Evolutionary conservation across 2,329 filamentous ascomycete species (phyloP).

Genomic region (Blastomyces emzantsi): DNA sequence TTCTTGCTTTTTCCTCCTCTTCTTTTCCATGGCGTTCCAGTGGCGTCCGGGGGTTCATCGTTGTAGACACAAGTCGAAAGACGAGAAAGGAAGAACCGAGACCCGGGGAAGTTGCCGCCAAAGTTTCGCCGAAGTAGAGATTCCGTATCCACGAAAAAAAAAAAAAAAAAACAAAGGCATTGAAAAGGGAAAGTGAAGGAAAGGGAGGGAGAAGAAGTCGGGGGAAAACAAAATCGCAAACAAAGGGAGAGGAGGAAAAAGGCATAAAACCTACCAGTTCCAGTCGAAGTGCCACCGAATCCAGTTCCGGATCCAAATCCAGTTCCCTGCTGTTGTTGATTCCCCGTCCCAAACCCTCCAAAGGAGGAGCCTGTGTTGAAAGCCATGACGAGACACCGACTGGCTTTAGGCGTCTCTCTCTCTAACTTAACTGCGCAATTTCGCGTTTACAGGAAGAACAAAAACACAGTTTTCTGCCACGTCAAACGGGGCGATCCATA

Average conservation of each 20-base stretch:
- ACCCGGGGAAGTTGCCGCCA: conserved; percentile 1
- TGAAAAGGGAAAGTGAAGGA: not conserved
- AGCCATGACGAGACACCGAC: conserved; percentile 11
- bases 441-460: not conserved
- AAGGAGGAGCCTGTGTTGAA: conserved; percentile 16
- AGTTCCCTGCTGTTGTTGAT: conserved; percentile 15
- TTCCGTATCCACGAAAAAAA: not conserved
- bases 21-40: conserved; percentile 6
- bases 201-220: not conserved
- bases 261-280: conserved; percentile 15
- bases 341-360: conserved; percentile 16
- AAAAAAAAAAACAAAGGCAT: not conserved
- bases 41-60: conserved; percentile 8
- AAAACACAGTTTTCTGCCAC: not conserved
- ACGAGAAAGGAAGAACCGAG: not conserved
- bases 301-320: conserved; percentile 14
- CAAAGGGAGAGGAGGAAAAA: not conserved
- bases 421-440: not conserved
- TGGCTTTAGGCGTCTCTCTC: not conserved
- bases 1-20: not conserved
- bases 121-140: not conserved
- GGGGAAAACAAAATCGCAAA: not conserved
- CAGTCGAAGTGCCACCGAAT: conserved; percentile 11
- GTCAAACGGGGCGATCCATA: conserved; percentile 5
- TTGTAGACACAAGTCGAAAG: not conserved